Evolutionary conservation across 805 yeast species (phyloP).

Genomic region (Cyberlindnera mycetangii): DNA sequence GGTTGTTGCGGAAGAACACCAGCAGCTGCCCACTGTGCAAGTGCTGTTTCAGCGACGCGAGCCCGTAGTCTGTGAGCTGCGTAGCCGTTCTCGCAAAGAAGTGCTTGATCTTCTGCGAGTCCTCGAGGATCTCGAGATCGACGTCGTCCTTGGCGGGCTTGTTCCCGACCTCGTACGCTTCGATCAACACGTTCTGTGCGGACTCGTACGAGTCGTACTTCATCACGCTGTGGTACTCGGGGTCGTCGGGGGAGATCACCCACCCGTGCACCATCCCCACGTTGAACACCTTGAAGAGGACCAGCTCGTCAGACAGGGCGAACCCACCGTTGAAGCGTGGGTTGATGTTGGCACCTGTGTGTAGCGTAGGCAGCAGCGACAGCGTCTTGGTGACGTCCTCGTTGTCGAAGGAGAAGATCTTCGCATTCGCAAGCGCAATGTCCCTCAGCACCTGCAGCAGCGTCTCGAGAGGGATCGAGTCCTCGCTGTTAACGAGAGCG

Average conservation of each 20-base stretch:
- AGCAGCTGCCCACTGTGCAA: slow-evolving; percentile 54
- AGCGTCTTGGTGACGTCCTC: slow-evolving; percentile 39
- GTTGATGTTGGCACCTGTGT: slow-evolving; percentile 69
- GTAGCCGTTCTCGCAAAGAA: slow-evolving; percentile 65
- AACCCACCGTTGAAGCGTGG: slow-evolving; percentile 68
- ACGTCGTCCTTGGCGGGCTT: slow-evolving; percentile 23
- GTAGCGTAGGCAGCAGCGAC: slow-evolving; percentile 57
- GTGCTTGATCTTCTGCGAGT: slow-evolving; percentile 35
- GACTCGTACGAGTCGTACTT: slow-evolving; percentile 51
- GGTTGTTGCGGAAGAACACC: slow-evolving; percentile 86
- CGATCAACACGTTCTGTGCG: slow-evolving; percentile 55
- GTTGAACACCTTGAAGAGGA: slow-evolving; percentile 56
- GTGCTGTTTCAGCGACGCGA: slow-evolving; percentile 41
- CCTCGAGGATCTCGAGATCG: slow-evolving; percentile 31
- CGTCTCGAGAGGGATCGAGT: slow-evolving; percentile 35
- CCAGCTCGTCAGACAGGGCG: slow-evolving; percentile 47
- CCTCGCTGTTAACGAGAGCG: slow-evolving; percentile 31
- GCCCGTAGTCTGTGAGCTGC: slow-evolving; percentile 73
- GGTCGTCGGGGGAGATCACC: slow-evolving; percentile 49
- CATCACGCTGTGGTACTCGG: slow-evolving; percentile 35
- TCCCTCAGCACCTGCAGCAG: slow-evolving; percentile 52
- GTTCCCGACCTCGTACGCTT: slow-evolving; percentile 37
- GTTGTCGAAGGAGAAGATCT: slow-evolving; percentile 24
- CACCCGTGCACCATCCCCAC: slow-evolving; percentile 80
- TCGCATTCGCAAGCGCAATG: slow-evolving; percentile 33